phyloP scores from a whole-genome alignment of 208 protist genomes.

The Porcisia deanei region DNA sequence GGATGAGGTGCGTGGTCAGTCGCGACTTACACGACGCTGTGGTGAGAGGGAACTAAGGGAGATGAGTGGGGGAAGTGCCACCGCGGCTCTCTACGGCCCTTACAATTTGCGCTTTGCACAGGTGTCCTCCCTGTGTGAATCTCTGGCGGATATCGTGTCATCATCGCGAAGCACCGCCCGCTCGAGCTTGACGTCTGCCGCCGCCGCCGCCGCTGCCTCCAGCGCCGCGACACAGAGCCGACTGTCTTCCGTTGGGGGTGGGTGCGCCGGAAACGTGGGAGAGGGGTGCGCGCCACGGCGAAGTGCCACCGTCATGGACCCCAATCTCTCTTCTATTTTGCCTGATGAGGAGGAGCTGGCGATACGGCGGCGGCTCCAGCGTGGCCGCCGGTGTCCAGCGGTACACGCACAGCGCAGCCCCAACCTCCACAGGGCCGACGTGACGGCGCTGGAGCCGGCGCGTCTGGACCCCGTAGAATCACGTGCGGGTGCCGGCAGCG shows the following conservation, averaged over 20 bases:
- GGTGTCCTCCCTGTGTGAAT: constrained; percentile 39
- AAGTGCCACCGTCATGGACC: constrained; percentile 42
- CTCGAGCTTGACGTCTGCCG: constrained; percentile 24
- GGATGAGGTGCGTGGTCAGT: neutral
- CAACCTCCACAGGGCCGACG: neutral
- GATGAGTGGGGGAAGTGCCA: neutral
- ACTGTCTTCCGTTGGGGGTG: neutral
- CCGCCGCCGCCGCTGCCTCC: constrained; percentile 26
- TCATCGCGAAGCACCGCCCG: constrained; percentile 48
- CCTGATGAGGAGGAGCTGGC: constrained; percentile 37
- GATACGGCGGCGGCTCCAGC: constrained; percentile 19
- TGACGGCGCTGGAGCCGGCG: neutral
- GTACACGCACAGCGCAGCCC: neutral
- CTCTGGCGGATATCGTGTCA: constrained; percentile 48
- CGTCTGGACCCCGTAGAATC: neutral
- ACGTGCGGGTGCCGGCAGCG: neutral
- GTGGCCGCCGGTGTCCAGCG: neutral
- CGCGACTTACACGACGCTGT: neutral
- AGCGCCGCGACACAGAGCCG: constrained; percentile 6
- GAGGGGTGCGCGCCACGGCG: constrained; percentile 7
- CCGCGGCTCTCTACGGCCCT: constrained; percentile 9
- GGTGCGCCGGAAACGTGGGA: neutral
- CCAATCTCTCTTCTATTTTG: constrained; percentile 58
- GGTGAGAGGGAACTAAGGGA: neutral
- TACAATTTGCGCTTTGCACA: constrained; percentile 32